Evolutionary conservation across 768 basidiomycete species (phyloP), one percentile per base, ranked within the genome.

Genomic region (Phanerochaete carnosa): DNA sequence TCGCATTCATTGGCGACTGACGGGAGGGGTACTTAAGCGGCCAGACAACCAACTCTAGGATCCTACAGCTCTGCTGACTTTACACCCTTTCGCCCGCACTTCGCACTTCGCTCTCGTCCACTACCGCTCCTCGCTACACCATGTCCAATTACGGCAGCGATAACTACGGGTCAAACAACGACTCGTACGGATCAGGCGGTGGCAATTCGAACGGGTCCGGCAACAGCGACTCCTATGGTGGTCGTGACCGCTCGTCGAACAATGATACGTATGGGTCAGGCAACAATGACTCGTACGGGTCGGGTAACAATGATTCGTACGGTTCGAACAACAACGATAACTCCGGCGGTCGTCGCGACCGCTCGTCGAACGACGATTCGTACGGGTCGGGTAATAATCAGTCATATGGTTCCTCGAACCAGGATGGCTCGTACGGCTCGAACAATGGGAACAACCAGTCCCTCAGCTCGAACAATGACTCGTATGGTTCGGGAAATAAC

Each of bases 241-340:
- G 33, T 13, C 33, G 52, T 43, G 25, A 45, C 58, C 52, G 37
- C 30, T 61, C 28, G 35, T 58, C 15, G 15, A 26, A 22, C 29
- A 45, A 45, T 54, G 54, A 62, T 58, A 57, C 30, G 57, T 54
- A 62, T 35, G 58, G 59, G 26, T 57, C 64, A 35, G 51, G 61
- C 55, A n/a, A 50, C 46, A 29, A 45, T 28, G 37, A 59, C 61
- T 60, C 60, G n/a, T 60, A 50, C 57, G 55, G 55, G 22, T 56
- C 55, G 29, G 23, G 25, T 51, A 62, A 59, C 55, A 39, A 57
- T 58, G 46, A 60, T 58, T 58, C 61, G 22, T 60, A 52, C 57
- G 56, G 57, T 22, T 57, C 57, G 35, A 22, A 22, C 52, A 63
- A 61, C 55, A 43, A 57, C 60, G 49, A 59, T 37, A 51, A 49